Percentiles rank a stretch among this genome's conserved stretches.
These are phyloP conservation scores for Lentinula guzmanii DNA, from an alignment of 768 basidiomycete genomes.

Conservation along the genomic window DNA sequence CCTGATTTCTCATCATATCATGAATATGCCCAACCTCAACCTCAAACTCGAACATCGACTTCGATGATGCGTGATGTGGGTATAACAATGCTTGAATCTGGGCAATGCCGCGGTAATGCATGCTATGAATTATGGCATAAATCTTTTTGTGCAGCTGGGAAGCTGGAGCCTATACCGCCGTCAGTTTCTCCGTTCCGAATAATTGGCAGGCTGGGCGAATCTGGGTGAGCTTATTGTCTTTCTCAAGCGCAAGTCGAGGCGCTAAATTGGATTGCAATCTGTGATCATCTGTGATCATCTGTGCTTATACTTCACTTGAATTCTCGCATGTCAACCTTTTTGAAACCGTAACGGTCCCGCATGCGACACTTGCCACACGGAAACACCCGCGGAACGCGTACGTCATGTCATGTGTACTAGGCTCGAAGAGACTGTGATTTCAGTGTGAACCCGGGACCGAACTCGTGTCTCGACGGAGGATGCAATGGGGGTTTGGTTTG, in stretches of 20 bases:
- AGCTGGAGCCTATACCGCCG: conserved; percentile 11
- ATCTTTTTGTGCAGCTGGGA: conserved; percentile 16
- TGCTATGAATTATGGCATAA: neutral
- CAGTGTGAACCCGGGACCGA: conserved; percentile 40
- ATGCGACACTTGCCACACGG: too few species aligned
- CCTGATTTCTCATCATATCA: too few species aligned
- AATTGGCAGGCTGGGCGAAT: conserved; percentile 38
- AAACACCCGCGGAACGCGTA: too few species aligned
- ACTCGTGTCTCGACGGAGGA: conserved; percentile 60
- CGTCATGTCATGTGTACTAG: conserved; percentile 22
- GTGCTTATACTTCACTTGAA: conserved; percentile 7
- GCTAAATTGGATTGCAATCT: too few species aligned
- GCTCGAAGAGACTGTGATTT: conserved; percentile 64
- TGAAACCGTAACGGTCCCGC: too few species aligned
- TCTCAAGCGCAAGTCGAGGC: too few species aligned
- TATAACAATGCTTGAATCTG: too few species aligned
- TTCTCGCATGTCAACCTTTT: too few species aligned
- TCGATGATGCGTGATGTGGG: too few species aligned
- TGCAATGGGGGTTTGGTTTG: conserved; percentile 64
- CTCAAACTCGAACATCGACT: too few species aligned
- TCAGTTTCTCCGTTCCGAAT: conserved; percentile 41
- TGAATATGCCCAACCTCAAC: too few species aligned
- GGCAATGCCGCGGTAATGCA: too few species aligned
- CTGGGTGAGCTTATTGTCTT: conserved; percentile 25
- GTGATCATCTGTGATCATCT: neutral